Percentiles rank a stretch among this genome's conserved stretches.
Evolutionary conservation across 73 alveolate genomes (phyloP).

Genomic region (Tetrahymena elliotti): DNA sequence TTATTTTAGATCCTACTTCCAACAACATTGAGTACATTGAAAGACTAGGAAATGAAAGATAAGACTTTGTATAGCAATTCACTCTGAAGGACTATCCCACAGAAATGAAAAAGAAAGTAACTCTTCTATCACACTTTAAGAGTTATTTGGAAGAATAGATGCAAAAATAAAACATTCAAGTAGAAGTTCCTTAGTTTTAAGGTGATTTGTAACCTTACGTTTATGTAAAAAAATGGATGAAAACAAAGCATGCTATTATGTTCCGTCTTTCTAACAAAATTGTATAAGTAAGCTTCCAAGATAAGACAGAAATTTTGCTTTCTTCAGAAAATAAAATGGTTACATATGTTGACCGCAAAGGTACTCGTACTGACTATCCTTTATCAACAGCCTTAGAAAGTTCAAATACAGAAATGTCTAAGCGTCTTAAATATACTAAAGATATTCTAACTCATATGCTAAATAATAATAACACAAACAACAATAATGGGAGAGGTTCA

Average conservation of each 20-base stretch:
- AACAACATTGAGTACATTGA: slow-evolving; percentile 30
- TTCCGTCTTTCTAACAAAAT: slow-evolving; percentile 93
- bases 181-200: neutral
- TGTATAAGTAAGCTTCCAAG: slow-evolving; percentile 93
- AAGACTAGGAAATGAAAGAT: slow-evolving; percentile 34
- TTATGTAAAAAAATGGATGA: slow-evolving; percentile 95
- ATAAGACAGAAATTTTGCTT: slow-evolving; percentile 87
- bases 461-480: neutral
- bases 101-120: slow-evolving; percentile 39
- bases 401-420: slow-evolving; percentile 85
- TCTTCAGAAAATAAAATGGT: slow-evolving; percentile 89
- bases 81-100: slow-evolving; percentile 33
- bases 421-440: slow-evolving; percentile 68
- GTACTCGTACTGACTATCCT: slow-evolving; percentile 83
- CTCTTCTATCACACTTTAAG: slow-evolving; percentile 44
- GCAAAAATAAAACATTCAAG: neutral
- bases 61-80: slow-evolving; percentile 21
- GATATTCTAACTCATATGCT: slow-evolving; percentile 88
- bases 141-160: slow-evolving; percentile 45
- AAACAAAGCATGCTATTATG: slow-evolving; percentile 92
- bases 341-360: slow-evolving; percentile 88
- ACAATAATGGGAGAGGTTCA: neutral
- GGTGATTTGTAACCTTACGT: slow-evolving; percentile 34
- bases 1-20: slow-evolving; percentile 38
- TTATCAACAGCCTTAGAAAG: slow-evolving; percentile 86